Evolutionary conservation across 163 green algal genomes (phyloP).

Genomic region (Prototheca cutis): DNA sequence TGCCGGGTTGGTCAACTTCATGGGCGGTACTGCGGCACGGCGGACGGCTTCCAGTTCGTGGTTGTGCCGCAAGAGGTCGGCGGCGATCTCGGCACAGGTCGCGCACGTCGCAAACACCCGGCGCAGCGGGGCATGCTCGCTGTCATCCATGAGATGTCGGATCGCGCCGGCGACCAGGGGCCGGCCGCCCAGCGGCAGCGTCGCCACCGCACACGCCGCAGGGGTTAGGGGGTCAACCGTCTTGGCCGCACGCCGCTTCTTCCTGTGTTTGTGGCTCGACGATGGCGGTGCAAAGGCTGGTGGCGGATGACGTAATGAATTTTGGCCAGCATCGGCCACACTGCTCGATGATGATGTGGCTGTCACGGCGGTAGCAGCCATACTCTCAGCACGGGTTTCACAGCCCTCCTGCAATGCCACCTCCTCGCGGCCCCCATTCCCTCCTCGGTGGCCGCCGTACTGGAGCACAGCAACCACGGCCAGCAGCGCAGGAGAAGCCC

Average conservation of each 20-base stretch:
- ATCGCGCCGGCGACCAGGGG: slow-evolving; percentile 15
- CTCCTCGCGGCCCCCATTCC: background rate
- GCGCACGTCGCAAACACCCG: slow-evolving; percentile 35
- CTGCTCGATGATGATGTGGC: too few relatives aligned
- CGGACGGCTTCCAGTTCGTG: too few relatives aligned
- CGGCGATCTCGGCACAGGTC: slow-evolving; percentile 13
- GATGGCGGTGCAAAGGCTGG: too few relatives aligned
- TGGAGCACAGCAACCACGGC: slow-evolving; percentile 10
- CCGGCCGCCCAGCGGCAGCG: slow-evolving; percentile 29
- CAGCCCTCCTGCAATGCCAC: background rate
- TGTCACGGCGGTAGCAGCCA: too few relatives aligned
- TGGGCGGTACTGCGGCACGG: too few relatives aligned
- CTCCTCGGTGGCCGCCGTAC: background rate
- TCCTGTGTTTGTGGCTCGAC: too few relatives aligned
- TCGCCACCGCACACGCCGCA: slow-evolving; percentile 42
- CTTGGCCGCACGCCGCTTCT: too few relatives aligned
- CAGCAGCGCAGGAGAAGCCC: slow-evolving; percentile 3
- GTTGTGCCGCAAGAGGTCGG: background rate
- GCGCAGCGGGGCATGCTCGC: slow-evolving; percentile 21
- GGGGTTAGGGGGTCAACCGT: slow-evolving; percentile 46
- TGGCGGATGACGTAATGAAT: too few relatives aligned
- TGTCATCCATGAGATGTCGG: slow-evolving; percentile 27
- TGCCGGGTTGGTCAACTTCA: too few relatives aligned
- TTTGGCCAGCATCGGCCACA: too few relatives aligned
- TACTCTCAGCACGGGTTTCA: too few relatives aligned